Base-by-base conservation (phyloP, 345 rosid species). In the Lepidium africanum region DNA sequence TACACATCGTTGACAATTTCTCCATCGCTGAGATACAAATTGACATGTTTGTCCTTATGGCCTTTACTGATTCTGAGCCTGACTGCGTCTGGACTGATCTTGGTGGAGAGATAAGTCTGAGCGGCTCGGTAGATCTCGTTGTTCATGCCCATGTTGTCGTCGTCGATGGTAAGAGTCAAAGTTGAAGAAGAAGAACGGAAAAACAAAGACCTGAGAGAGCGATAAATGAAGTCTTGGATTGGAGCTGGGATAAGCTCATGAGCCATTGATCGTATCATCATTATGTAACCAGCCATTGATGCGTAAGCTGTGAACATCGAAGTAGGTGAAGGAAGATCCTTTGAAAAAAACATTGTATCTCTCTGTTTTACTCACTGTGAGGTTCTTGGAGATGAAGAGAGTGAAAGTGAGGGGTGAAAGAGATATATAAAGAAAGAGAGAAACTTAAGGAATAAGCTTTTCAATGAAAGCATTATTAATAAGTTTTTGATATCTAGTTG, bases 281-380 rank as follows among this genome's bases (percentile, higher is more conserved):
- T 79, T 67, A 81, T 38, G 53, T 84, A 83, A 12, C 84, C 81
- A 0, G 94, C 75, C 74, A 84, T 46, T 74, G 94, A 85, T 40
- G 88, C 90, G 16, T 85, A 85, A 37, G 87, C 75, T 2, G 90
- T 41, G 72, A 87, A 81, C 17, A 87, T 1, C 12, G 94, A 74
- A 0, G 90, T 79, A 0, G 85, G 69, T 1, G 90, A 85, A 33
- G 88, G 82, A 52, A 84, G 69, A 58, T 82, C 79, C 54, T 52
- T 80, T 0, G 65, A 6, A 25, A 80, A 77, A 52, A 81, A 80
- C 82, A 79, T 70, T n/a, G 69, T 69, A 6, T 43, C 59, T 70
- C 52, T 72, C 40, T 63, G 46, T 56, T 57, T 54, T 9, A 5
- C 39, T 70, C 16, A 9, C 36, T 38, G n/a, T 72, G 71, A 27